Percentiles rank a stretch among this genome's conserved stretches.
phyloP scores from a whole-genome alignment of 1,139 yeast species.

The Trichomonascaceae sp. region DNA sequence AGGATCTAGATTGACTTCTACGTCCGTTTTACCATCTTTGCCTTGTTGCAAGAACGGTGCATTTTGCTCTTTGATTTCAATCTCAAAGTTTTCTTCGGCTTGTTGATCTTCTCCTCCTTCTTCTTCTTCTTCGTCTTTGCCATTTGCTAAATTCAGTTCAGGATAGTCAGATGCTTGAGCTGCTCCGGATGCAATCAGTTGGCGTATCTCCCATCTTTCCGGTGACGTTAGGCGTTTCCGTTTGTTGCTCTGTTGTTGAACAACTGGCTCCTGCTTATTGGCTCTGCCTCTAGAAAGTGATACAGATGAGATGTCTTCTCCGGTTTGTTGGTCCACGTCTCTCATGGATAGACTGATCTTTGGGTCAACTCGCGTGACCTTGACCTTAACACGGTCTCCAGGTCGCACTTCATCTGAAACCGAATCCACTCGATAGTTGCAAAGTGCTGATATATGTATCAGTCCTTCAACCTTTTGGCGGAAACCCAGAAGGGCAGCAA shows the following conservation, averaged over 20 bases:
- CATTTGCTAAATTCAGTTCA: constrained; percentile 31
- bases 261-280: too few relatives aligned
- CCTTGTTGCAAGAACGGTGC: constrained; percentile 58
- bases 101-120: constrained; percentile 21
- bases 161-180: constrained; percentile 59
- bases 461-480: constrained; percentile 35
- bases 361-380: constrained; percentile 38
- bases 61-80: constrained; percentile 55
- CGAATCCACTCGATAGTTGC: constrained; percentile 35
- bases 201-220: constrained; percentile 84
- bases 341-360: constrained; percentile 55
- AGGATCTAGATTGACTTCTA: constrained; percentile 35
- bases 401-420: constrained; percentile 46
- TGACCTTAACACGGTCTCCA: constrained; percentile 55
- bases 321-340: constrained; percentile 61
- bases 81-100: constrained; percentile 49
- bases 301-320: constrained; percentile 26
- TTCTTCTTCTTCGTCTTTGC: constrained; percentile 13
- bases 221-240: constrained; percentile 59
- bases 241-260: constrained; percentile 5
- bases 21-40: constrained; percentile 41
- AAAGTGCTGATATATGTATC: constrained; percentile 64
- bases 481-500: constrained; percentile 38
- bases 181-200: constrained; percentile 69
- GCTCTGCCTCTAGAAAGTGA: too few relatives aligned